Conservation (phyloP, 2,329 filamentous ascomycete species). For the Aspergillus costaricaensis region DNA sequence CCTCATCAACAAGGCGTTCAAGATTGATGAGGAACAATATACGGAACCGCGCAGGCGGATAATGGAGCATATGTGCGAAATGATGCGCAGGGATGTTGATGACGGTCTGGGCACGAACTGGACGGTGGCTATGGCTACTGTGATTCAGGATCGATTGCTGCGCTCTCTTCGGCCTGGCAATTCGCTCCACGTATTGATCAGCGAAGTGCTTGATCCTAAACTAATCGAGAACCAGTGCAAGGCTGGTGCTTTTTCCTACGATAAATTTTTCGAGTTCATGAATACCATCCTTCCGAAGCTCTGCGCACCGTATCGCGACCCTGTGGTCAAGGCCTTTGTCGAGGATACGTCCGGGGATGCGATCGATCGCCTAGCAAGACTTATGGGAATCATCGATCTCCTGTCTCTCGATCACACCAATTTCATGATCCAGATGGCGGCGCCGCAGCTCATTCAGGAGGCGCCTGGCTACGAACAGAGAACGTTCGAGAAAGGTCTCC, state of each 20-base stretch:
- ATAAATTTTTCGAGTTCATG: conserved; percentile 66
- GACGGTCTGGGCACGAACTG: conserved; percentile 58
- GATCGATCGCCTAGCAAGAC: conserved; percentile 63
- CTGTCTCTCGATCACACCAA: conserved; percentile 66
- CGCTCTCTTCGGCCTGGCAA: conserved; percentile 62
- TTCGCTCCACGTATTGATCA: conserved; percentile 62
- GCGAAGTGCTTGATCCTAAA: conserved; percentile 61
- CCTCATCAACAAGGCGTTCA: conserved; percentile 64
- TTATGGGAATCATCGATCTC: conserved; percentile 65
- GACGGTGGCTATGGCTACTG: conserved; percentile 68
- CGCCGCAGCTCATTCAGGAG: conserved; percentile 62
- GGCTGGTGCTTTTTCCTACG: conserved; percentile 64
- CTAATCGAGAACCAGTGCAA: conserved; percentile 60
- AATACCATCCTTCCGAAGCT: conserved; percentile 63
- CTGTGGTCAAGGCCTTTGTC: conserved; percentile 57
- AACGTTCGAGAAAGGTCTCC: conserved; percentile 58
- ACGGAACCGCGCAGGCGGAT: conserved; percentile 57
- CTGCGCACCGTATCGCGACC: conserved; percentile 65
- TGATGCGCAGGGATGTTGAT: conserved; percentile 60
- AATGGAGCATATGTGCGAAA: conserved; percentile 60
- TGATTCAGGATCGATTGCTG: conserved; percentile 62
- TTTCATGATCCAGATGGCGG: conserved; percentile 63
- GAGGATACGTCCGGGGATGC: conserved; percentile 56
- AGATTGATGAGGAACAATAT: conserved; percentile 55
- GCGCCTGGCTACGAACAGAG: conserved; percentile 63